These are phyloP conservation scores for Luffa acutangula DNA, from an alignment of 306 rosid genomes.

Conservation along the genomic window DNA sequence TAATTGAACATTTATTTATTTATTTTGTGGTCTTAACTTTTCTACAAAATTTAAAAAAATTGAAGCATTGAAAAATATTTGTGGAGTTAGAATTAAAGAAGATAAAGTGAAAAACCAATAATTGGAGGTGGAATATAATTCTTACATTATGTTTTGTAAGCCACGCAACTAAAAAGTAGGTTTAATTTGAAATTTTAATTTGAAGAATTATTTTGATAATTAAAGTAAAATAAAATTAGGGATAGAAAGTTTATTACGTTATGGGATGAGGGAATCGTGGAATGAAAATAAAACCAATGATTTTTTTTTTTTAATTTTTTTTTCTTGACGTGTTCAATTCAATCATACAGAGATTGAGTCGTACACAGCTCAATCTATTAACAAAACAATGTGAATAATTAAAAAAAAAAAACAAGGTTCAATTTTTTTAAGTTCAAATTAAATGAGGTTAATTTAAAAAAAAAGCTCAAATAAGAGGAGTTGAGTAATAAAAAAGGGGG, in stretches of 20 bases:
- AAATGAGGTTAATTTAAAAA: background rate
- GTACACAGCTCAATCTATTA: constrained; percentile 3
- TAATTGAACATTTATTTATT: background rate
- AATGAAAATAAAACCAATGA: background rate
- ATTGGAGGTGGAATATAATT: background rate
- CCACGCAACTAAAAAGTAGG: constrained; percentile 4
- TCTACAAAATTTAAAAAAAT: background rate
- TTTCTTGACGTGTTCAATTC: background rate
- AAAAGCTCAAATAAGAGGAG: too few species aligned
- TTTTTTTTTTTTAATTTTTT: background rate
- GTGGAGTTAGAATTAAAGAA: background rate
- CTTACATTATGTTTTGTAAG: background rate
- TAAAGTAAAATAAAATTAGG: background rate
- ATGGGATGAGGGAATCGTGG: background rate
- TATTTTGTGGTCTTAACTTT: background rate
- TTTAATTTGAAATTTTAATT: background rate
- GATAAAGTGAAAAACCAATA: background rate
- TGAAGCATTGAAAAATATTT: too few species aligned
- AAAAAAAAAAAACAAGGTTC: background rate
- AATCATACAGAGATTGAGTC: constrained; percentile 4
- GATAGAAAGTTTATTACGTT: background rate
- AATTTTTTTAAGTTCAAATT: background rate
- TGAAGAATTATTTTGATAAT: background rate
- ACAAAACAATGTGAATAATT: background rate
- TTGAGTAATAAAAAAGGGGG: too few species aligned